phyloP scores from a whole-genome alignment of 805 yeast genomes.

The Candida nitratophila region DNA sequence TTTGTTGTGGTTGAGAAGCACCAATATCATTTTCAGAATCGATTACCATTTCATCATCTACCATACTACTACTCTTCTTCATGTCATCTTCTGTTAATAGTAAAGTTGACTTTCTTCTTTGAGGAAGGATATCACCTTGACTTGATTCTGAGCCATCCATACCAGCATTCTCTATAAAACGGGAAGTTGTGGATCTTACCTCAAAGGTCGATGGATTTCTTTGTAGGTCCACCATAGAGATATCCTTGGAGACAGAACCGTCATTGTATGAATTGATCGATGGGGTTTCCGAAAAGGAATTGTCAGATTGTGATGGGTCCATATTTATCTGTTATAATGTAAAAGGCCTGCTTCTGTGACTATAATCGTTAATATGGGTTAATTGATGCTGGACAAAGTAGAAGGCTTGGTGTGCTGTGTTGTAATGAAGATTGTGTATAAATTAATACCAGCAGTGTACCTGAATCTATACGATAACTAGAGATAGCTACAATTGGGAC shows the following conservation, averaged over 20 bases:
- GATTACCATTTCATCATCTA: slow-evolving; percentile 21
- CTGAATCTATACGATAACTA: too few species aligned
- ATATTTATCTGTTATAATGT: neutral
- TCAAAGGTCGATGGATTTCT: slow-evolving; percentile 7
- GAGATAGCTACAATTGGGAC: too few species aligned
- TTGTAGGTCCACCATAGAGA: slow-evolving; percentile 28
- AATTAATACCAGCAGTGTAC: too few species aligned
- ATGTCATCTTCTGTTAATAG: slow-evolving; percentile 65
- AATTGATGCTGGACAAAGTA: too few species aligned
- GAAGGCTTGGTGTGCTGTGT: too few species aligned
- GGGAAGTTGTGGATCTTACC: slow-evolving; percentile 2
- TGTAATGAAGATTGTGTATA: too few species aligned
- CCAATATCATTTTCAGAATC: slow-evolving; percentile 22
- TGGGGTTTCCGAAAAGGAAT: neutral
- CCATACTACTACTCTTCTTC: slow-evolving; percentile 37
- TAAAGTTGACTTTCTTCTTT: slow-evolving; percentile 61
- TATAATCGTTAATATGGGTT: too few species aligned
- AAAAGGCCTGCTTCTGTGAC: neutral
- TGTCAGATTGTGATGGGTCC: neutral
- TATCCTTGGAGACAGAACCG: slow-evolving; percentile 18
- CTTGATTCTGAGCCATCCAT: neutral
- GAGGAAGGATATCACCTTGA: slow-evolving; percentile 15
- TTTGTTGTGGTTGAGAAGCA: slow-evolving; percentile 5
- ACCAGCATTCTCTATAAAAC: slow-evolving; percentile 9
- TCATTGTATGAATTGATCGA: neutral